phyloP scores from a whole-genome alignment of 768 basidiomycete species.

The Boletus bicolor region DNA sequence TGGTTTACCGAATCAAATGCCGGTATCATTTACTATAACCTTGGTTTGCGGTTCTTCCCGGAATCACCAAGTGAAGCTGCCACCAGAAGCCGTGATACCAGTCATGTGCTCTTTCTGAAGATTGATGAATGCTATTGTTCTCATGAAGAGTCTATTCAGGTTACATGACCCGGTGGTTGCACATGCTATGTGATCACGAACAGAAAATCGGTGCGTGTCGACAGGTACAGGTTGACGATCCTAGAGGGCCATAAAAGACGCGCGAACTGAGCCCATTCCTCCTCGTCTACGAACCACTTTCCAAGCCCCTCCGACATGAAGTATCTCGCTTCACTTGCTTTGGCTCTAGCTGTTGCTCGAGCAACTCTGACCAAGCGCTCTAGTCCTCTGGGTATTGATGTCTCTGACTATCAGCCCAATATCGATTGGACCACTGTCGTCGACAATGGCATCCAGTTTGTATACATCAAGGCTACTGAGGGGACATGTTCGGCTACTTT shows the following conservation, averaged over 20 bases:
- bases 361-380: constrained; percentile 32
- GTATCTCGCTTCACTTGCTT: constrained; percentile 12
- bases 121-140: neutral
- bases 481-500: constrained; percentile 41
- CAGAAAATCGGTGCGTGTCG: neutral
- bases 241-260: constrained; percentile 11
- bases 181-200: constrained; percentile 15
- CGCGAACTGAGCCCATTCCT: neutral
- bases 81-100: neutral
- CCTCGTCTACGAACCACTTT: neutral
- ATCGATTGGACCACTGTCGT: constrained; percentile 53
- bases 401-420: constrained; percentile 47
- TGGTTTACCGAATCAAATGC: neutral
- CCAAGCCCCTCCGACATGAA: constrained; percentile 16
- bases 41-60: neutral
- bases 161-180: constrained; percentile 1
- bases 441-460: constrained; percentile 51
- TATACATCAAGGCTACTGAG: constrained; percentile 68
- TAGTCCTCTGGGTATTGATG: constrained; percentile 50
- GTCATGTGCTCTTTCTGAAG: neutral
- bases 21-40: neutral
- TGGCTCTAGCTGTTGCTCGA: constrained; percentile 12
- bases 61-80: neutral
- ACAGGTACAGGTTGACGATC: neutral
- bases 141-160: constrained; percentile 3